phyloP scores from a whole-genome alignment of 805 yeast genomes.

The Priceomyces haplophilus region DNA sequence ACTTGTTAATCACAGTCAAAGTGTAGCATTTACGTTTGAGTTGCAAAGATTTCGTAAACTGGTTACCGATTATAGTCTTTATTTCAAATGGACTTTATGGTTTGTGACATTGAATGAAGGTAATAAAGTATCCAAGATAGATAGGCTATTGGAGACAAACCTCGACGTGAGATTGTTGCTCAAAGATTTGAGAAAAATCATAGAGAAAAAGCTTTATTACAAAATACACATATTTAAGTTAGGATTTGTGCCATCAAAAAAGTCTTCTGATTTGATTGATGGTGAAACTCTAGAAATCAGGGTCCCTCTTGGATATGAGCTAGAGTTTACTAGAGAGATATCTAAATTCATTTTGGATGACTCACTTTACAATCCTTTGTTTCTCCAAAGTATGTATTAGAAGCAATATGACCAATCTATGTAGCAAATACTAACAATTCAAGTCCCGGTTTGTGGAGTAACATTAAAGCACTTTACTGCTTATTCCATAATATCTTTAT shows the following conservation, averaged over 20 bases:
- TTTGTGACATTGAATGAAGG: slow-evolving; percentile 2
- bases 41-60: slow-evolving; percentile 9
- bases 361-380: slow-evolving; percentile 10
- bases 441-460: slow-evolving; percentile 16
- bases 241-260: slow-evolving; percentile 14
- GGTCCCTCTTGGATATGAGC: slow-evolving; percentile 10
- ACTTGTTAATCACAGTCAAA: slow-evolving; percentile 11
- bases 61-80: slow-evolving; percentile 13
- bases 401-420: background rate
- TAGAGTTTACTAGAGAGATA: slow-evolving; percentile 10
- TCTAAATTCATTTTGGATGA: slow-evolving; percentile 11
- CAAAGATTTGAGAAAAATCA: slow-evolving; percentile 5
- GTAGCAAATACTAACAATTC: slow-evolving; percentile 4
- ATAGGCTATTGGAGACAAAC: slow-evolving; percentile 12
- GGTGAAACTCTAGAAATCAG: slow-evolving; percentile 18
- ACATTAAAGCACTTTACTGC: slow-evolving; percentile 8
- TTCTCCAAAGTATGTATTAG: slow-evolving; percentile 9
- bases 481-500: slow-evolving; percentile 15
- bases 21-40: slow-evolving; percentile 13
- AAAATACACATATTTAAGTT: slow-evolving; percentile 15
- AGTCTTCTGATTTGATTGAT: slow-evolving; percentile 9
- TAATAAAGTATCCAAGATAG: slow-evolving; percentile 5
- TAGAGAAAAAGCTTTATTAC: slow-evolving; percentile 1
- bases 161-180: slow-evolving; percentile 10
- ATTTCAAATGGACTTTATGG: slow-evolving; percentile 20